phyloP scores from a whole-genome alignment of 208 protist species.

The Trypanosoma melophagium region DNA sequence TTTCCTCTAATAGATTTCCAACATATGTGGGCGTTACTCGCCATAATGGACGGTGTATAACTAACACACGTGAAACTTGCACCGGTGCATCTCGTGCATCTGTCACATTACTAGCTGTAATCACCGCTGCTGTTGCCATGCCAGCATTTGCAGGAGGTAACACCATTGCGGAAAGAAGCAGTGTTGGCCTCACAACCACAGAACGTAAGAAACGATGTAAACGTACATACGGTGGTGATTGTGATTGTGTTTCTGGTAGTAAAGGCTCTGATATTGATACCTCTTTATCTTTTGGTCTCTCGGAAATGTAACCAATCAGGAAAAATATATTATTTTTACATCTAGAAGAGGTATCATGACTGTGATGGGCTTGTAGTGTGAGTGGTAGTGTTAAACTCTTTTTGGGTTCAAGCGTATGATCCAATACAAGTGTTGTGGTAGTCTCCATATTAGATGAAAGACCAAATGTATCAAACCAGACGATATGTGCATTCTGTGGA shows the following conservation, averaged over 20 bases:
- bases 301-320: constrained; percentile 53
- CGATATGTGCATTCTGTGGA: constrained; percentile 55
- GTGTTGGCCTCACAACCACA: constrained; percentile 58
- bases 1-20: constrained; percentile 30
- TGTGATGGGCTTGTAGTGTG: constrained; percentile 61
- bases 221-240: constrained; percentile 32
- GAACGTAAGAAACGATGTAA: constrained; percentile 76
- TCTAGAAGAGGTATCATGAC: constrained; percentile 37
- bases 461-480: constrained; percentile 58
- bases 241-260: background rate
- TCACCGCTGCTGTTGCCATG: constrained; percentile 38
- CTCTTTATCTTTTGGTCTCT: constrained; percentile 8
- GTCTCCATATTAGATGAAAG: constrained; percentile 41
- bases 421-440: constrained; percentile 46
- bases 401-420: constrained; percentile 43
- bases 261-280: background rate
- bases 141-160: constrained; percentile 56
- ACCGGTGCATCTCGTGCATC: constrained; percentile 30
- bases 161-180: constrained; percentile 64
- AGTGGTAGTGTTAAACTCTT: constrained; percentile 42
- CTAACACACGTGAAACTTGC: constrained; percentile 52
- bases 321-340: constrained; percentile 66
- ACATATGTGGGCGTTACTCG: constrained; percentile 32
- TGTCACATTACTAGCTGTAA: constrained; percentile 54
- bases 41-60: constrained; percentile 62